A percentile compares a stretch with the other conserved stretches of the same genome.
phyloP scores from a whole-genome alignment of 2,329 filamentous ascomycete species.

The Ophiostoma montium region DNA sequence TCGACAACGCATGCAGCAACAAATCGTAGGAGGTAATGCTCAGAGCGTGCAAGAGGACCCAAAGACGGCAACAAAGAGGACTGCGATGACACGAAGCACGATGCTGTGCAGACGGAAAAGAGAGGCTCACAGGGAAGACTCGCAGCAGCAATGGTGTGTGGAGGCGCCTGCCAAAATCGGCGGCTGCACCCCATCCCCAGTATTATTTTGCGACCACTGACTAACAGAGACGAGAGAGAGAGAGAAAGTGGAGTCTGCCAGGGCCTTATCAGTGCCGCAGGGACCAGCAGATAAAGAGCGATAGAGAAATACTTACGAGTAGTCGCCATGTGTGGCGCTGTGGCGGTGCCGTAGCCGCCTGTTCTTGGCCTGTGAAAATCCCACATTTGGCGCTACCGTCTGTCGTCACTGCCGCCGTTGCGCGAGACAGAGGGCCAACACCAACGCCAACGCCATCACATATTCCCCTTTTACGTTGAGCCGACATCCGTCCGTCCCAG shows the following conservation, averaged over 20 bases:
- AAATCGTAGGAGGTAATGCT: background rate
- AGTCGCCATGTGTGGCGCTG: background rate
- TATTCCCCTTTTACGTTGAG: too few relatives aligned
- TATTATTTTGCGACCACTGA: background rate
- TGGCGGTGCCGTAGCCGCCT: background rate
- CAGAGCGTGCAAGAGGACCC: too few relatives aligned
- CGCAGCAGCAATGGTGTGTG: background rate
- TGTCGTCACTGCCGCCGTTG: background rate
- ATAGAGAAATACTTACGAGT: background rate
- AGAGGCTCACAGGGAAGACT: background rate
- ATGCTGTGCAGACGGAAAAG: background rate
- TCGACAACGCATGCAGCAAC: background rate
- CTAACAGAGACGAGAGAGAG: too few relatives aligned
- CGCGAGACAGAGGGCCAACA: background rate
- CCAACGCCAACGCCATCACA: background rate
- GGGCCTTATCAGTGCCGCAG: background rate
- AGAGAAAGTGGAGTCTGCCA: background rate
- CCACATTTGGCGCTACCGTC: slow-evolving; percentile 1
- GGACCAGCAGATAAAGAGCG: background rate
- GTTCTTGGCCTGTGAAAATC: background rate
- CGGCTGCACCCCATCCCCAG: background rate
- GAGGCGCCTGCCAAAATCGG: slow-evolving; percentile 4
- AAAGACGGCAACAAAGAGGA: background rate
- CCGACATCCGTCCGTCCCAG: too few relatives aligned
- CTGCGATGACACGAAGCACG: background rate